Evolutionary conservation across 306 rosid species (phyloP).

Genomic region (Acmispon strigosus): DNA sequence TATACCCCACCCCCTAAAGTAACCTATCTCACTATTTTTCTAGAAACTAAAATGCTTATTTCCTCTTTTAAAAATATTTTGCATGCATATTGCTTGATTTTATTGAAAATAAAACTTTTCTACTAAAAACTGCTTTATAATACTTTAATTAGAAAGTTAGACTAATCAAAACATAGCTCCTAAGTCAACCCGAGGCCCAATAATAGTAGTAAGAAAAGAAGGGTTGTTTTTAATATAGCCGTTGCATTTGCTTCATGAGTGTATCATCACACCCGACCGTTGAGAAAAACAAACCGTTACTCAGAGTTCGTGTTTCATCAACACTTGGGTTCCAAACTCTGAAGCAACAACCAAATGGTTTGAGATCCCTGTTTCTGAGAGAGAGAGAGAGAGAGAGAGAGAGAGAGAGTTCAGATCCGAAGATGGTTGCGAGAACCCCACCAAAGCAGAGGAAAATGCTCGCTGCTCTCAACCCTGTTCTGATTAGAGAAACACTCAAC

Average conservation of each 20-base stretch:
- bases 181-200: slow-evolving; percentile 1
- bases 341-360: slow-evolving; percentile 16
- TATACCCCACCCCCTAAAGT: no score
- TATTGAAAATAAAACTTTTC: no score
- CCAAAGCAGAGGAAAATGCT: slow-evolving; percentile 56
- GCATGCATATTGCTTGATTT: no score
- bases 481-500: slow-evolving; percentile 71
- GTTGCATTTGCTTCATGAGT: slow-evolving; percentile 34
- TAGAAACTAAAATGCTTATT: no score
- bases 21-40: no score
- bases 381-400: slow-evolving; percentile 17
- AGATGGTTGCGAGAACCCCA: slow-evolving; percentile 97
- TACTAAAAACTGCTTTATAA: no score
- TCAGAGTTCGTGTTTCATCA: slow-evolving; percentile 29
- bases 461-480: slow-evolving; percentile 69
- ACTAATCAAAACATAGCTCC: not conserved
- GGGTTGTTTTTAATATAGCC: slow-evolving; percentile 42
- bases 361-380: not conserved
- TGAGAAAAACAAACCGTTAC: slow-evolving; percentile 50
- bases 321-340: slow-evolving; percentile 38
- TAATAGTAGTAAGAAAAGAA: not conserved
- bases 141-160: no score
- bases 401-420: slow-evolving; percentile 18
- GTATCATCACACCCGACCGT: slow-evolving; percentile 55
- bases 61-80: no score